phyloP scores from a whole-genome alignment of 768 basidiomycete species.

The Mrakia frigida region DNA sequence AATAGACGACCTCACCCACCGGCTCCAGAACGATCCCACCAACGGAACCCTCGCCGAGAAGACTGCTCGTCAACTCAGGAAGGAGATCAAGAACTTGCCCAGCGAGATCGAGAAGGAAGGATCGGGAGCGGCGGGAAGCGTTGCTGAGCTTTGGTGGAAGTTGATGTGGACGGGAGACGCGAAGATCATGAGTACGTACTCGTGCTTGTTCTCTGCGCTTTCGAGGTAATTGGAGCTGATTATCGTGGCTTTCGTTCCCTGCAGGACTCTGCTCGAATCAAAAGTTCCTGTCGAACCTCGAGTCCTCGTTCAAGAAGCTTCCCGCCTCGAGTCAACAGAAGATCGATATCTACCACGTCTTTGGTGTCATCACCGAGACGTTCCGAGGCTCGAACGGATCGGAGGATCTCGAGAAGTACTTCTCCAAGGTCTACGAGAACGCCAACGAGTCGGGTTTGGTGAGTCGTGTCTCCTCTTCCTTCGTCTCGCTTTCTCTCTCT shows the following conservation, averaged over 20 bases:
- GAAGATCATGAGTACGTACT: constrained; percentile 16
- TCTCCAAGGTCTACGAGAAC: constrained; percentile 20
- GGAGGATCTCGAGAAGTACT: constrained; percentile 27
- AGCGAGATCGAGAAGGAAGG: constrained; percentile 21
- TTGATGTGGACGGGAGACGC: constrained; percentile 23
- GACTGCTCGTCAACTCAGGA: constrained; percentile 3
- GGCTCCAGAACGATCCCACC: not conserved
- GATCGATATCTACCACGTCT: constrained; percentile 29
- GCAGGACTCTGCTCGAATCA: constrained; percentile 17
- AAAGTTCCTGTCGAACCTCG: constrained; percentile 21
- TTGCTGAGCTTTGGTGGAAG: constrained; percentile 30
- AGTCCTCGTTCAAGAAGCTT: constrained; percentile 22
- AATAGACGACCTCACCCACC: constrained; percentile 15
- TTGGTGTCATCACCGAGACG: constrained; percentile 15
- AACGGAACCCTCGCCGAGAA: constrained; percentile 21
- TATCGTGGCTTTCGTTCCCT: not conserved
- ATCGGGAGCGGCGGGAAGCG: not conserved
- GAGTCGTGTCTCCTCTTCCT: not conserved
- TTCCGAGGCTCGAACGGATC: constrained; percentile 13
- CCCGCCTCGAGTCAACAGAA: constrained; percentile 14
- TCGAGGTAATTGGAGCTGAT: not conserved
- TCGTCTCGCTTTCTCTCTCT: not conserved
- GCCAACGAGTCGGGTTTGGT: constrained; percentile 13
- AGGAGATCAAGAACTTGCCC: constrained; percentile 21
- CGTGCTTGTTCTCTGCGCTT: no score